Evolutionary conservation across 2,329 filamentous ascomycete genomes (phyloP).

Genomic region (Apiospora koreana): DNA sequence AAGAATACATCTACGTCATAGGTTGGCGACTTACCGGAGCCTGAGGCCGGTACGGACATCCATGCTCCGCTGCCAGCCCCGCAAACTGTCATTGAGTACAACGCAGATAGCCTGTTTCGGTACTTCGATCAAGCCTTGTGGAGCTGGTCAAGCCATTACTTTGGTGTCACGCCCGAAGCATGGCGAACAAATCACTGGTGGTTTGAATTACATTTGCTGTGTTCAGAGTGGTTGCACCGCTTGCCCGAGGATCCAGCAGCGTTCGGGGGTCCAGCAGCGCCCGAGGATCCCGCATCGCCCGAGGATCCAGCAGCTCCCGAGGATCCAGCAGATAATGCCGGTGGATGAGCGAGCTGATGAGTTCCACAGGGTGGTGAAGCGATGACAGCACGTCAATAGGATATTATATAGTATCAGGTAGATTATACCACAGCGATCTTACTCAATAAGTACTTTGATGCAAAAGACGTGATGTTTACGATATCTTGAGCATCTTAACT

Average conservation of each 20-base stretch:
- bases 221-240: not conserved
- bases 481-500: no score
- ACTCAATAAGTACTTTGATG: no score
- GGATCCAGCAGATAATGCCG: not conserved
- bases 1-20: not conserved
- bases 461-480: no score
- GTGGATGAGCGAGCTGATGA: not conserved
- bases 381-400: not conserved
- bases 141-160: not conserved
- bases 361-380: not conserved
- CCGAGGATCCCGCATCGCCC: no score
- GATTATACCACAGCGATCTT: not conserved
- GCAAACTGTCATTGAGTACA: not conserved
- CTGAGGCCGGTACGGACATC: not conserved
- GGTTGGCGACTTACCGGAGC: not conserved
- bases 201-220: no score
- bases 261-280: no score
- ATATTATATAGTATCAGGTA: conserved; percentile 4
- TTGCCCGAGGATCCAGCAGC: not conserved
- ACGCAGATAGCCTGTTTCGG: not conserved
- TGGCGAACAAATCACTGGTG: not conserved
- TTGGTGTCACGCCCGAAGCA: accelerated
- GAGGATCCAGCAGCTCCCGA: not conserved
- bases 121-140: not conserved
- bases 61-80: not conserved